phyloP scores from a whole-genome alignment of 1,284 basidiomycete genomes.

The Leccinum glutinopallens region DNA sequence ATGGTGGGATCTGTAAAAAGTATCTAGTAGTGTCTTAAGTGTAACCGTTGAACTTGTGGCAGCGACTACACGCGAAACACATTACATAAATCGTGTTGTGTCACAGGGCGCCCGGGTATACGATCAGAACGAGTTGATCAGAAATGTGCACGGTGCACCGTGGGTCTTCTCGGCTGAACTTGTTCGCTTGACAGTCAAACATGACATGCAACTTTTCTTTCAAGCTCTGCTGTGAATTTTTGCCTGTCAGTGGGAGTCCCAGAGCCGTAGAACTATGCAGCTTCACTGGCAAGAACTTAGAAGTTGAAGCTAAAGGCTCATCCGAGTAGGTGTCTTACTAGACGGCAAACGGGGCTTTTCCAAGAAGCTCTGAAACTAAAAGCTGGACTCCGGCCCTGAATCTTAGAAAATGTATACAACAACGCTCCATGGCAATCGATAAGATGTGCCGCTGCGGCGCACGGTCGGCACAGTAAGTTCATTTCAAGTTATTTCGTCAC shows the following conservation, averaged over 20 bases:
- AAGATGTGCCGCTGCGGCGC: not conserved
- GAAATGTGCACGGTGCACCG: not conserved
- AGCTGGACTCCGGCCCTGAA: not conserved
- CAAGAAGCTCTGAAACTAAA: not conserved
- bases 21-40: not conserved
- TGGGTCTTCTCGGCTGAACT: not conserved
- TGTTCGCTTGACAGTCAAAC: not conserved
- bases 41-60: not conserved
- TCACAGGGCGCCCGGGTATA: not conserved
- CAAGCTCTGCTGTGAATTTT: not conserved
- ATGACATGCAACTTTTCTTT: not conserved
- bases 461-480: not conserved
- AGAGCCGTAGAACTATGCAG: not conserved
- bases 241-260: not conserved
- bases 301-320: no score
- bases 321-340: not conserved
- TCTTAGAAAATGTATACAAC: not conserved
- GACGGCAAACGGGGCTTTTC: not conserved
- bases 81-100: not conserved
- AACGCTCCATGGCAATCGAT: slow-evolving; percentile 1
- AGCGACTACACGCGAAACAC: not conserved
- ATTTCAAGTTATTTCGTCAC: not conserved
- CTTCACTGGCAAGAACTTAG: no score
- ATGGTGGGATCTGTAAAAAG: not conserved
- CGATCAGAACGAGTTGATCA: not conserved